Evolutionary conservation across 805 yeast genomes (phyloP).

Genomic region (Ogataea trehalophila): DNA sequence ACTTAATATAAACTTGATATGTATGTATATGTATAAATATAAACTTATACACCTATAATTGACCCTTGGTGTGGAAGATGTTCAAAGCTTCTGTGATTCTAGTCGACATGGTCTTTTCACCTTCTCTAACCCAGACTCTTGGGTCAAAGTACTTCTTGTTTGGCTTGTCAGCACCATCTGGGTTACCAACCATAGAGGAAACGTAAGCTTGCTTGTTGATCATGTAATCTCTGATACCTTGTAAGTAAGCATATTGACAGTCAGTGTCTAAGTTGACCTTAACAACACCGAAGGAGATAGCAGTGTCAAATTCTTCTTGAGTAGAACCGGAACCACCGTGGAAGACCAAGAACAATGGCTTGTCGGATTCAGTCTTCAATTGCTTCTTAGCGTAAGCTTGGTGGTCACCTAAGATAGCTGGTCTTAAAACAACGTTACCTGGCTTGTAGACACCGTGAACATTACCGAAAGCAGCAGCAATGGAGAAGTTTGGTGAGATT

Average conservation of each 20-base stretch:
- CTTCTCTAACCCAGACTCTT: conserved; percentile 99
- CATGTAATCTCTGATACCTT: conserved; percentile 96
- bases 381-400: conserved; percentile 81
- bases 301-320: conserved; percentile 85
- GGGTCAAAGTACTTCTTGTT: conserved; percentile 99
- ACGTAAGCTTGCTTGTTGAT: conserved; percentile 95
- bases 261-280: conserved; percentile 99
- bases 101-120: conserved; percentile 95
- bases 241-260: conserved; percentile 96
- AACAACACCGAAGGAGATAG: conserved; percentile 90
- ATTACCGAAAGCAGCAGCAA: conserved; percentile 99
- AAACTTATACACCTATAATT: conserved; percentile 34
- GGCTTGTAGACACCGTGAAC: conserved; percentile 99
- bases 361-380: conserved; percentile 42
- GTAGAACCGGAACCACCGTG: conserved; percentile 99
- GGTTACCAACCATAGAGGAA: conserved; percentile 90
- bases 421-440: conserved; percentile 93
- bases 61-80: conserved; percentile 77
- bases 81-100: conserved; percentile 82
- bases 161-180: conserved; percentile 98
- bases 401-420: conserved; percentile 92
- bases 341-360: conserved; percentile 95
- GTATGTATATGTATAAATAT: too few relatives aligned
- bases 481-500: conserved; percentile 96
- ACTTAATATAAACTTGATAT: too few relatives aligned